These are phyloP conservation scores for Saccharum officinarum DNA, from an alignment of 176 grass and related monocot genomes.

Conservation along the genomic window DNA sequence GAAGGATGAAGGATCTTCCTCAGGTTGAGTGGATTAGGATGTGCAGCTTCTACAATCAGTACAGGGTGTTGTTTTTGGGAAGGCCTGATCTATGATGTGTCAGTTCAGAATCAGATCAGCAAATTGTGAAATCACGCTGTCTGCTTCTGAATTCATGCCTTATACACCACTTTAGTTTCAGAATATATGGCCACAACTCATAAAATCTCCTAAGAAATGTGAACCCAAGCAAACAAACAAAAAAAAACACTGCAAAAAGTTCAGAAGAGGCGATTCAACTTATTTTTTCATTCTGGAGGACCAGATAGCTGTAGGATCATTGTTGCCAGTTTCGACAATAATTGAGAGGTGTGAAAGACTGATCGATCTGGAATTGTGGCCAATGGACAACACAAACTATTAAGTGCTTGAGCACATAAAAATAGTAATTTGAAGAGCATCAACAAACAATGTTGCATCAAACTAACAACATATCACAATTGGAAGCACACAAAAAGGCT, in stretches of 20 bases:
- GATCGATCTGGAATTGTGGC: neutral
- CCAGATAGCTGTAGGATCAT: too few relatives aligned
- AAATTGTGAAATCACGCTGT: neutral
- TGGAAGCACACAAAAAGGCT: neutral
- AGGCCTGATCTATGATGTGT: too few relatives aligned
- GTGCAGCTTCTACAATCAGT: too few relatives aligned
- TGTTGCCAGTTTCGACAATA: neutral
- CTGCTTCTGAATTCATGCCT: neutral
- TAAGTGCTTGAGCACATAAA: neutral
- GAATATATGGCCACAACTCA: neutral
- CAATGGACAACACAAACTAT: neutral
- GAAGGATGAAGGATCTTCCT: too few relatives aligned
- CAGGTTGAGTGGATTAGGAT: too few relatives aligned
- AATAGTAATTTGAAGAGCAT: neutral
- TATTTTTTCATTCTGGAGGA: too few relatives aligned
- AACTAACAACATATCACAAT: neutral
- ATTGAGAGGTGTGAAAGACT: neutral
- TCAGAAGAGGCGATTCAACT: neutral
- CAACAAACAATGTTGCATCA: neutral
- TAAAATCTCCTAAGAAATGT: neutral
- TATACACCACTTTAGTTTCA: too few relatives aligned
- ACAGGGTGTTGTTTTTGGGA: too few relatives aligned
- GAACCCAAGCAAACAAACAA: neutral
- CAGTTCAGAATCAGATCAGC: too few relatives aligned
- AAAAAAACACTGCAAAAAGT: neutral